Base-by-base conservation (phyloP, 768 basidiomycete genomes). In the Kwoniella mangroviensis region DNA sequence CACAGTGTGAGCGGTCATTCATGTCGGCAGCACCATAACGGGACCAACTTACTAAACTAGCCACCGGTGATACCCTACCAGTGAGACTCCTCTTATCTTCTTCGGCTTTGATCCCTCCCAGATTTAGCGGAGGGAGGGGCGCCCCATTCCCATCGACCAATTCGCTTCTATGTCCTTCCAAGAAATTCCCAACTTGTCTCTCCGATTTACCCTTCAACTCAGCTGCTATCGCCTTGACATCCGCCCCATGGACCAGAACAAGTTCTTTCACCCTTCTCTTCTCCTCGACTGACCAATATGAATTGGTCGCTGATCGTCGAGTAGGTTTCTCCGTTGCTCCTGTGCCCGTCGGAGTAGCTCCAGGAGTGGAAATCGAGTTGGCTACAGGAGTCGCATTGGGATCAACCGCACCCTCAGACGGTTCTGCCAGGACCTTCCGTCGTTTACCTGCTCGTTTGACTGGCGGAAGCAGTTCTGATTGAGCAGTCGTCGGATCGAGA, bases 201-300 rank as follows among this genome's bases (percentile, higher is more conserved):
- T 81, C 76, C 0, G 82, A 82, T 76, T 85, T 85, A 34, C 75
- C 79, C 6, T 88, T 88, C 85, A 92, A 87, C 4, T 87, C 86
- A 2, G 88, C 86, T 0, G 91, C 88, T 61, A 92, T 89, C n/a
- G 87, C 86, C 74, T 88, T 87, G 75, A 89, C 89, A 75, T 92
- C 87, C 64, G 87, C 86, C 43, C 90, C 90, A 79, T 90, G 86
- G 68, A 88, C 85, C n/a, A 84, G 83, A 19, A 91, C 84, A 49
- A 92, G 85, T 17, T 85, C 79, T 57, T 89, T 74, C 76, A 91
- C 89, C 56, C 87, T 73, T 43, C 70, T 69, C 84, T 88, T 89
- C 75, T 92, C 91, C 43, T 88, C 87, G 10, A 88, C 87, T 3
- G 88, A 87, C 90, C 91, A 91, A 58, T 86, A 86, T 49, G 81